Conservation (phyloP, 305 asterid genomes). For the Fraxinus sp. region DNA sequence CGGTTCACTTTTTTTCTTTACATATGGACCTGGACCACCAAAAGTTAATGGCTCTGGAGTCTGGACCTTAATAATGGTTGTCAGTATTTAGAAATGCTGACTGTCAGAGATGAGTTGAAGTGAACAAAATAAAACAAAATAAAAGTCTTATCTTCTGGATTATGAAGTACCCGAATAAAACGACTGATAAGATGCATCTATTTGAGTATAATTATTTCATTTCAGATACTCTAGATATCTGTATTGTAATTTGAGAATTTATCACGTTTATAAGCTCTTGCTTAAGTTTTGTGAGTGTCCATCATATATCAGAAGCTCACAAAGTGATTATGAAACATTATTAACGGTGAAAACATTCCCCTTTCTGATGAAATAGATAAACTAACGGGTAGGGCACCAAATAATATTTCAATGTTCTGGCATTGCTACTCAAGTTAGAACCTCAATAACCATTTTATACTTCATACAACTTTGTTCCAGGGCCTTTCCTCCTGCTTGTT, state of each 20-base stretch:
- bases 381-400: slow-evolving; percentile 1
- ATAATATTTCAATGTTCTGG: background rate
- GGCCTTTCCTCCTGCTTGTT: background rate
- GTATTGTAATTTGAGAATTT: slow-evolving; percentile 1
- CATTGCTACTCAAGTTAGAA: slow-evolving; percentile 14
- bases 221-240: background rate
- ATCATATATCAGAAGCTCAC: background rate
- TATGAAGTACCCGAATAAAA: background rate
- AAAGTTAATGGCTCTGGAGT: background rate
- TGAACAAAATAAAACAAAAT: background rate
- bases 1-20: background rate
- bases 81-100: background rate
- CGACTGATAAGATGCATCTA: background rate
- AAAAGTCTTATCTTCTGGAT: background rate
- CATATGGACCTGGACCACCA: slow-evolving; percentile 1
- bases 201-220: background rate
- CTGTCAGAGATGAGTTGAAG: background rate
- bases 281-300: slow-evolving; percentile 1
- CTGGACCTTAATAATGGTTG: background rate
- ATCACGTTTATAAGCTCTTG: slow-evolving; percentile 21
- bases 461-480: background rate
- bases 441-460: slow-evolving; percentile 3
- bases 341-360: background rate
- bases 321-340: background rate
- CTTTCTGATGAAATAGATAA: slow-evolving; percentile 1